Evolutionary conservation across 495 filamentous ascomycete genomes (phyloP), one percentile per base, ranked within the genome.

Genomic region (Bryoglossum gracile): DNA sequence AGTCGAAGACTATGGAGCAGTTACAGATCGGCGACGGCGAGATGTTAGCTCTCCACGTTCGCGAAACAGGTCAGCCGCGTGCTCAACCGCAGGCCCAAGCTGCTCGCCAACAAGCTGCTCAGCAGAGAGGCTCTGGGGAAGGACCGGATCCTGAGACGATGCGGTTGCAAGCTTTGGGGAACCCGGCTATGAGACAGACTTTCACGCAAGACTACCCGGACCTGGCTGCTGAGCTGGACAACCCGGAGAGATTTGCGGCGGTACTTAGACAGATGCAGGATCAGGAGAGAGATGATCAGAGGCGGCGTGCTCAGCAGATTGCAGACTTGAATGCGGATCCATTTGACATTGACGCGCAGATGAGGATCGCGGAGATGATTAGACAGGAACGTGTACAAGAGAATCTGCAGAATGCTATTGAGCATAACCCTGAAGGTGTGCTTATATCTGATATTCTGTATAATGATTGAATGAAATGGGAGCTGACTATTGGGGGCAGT

Each of bases 341-440:
- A 1, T 95, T 97, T 61, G 88, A 96, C 59, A 66, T 82, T 21
- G 89, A 94, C 38, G 86, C 88, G 11, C 92, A 98, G 66, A 75
- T 74, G n/a, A 84, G 83, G 67, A 97, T 98, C 43, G 92, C 89
- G 62, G 92, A 98, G 66, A 88, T 96, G 60, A 97, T 98, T 61
- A 81, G 91, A 42, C 86, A 95, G 68, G 85, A 97, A 65, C 76
- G 82, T 0, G 90, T 98, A 30, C 87, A 86, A 59, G 90, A 95
- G 64, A 97, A 98, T 60, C 65, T 95, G 50, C 88, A 96, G 61
- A 89, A 87, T 65, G 89, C 94, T 21, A 86, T 95, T 75, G 92
- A 97, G 69, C 80, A 97, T 63, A 89, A 94, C 56, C 92, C 92
- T 1, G 92, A 97, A 78, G 89, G 92, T 94, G 73, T 48, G 72